phyloP scores from a whole-genome alignment of 176 grass and related monocot genomes.

The Typha latifolia region DNA sequence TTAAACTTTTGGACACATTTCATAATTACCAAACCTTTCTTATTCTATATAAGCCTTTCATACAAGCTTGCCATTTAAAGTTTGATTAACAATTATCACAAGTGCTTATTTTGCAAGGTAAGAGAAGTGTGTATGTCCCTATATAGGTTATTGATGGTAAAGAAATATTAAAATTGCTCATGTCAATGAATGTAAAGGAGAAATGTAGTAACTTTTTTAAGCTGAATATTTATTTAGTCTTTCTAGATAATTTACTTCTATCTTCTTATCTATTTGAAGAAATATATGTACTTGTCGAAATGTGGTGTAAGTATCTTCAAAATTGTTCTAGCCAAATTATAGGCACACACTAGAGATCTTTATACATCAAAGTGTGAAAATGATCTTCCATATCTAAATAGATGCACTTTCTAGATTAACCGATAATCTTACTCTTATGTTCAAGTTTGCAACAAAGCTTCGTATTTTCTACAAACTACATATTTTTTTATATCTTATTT shows the following conservation, averaged over 20 bases:
- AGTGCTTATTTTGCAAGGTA: neutral
- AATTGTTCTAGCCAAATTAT: conserved; percentile 68
- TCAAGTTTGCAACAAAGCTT: conserved; percentile 70
- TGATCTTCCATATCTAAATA: neutral
- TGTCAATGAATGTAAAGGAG: conserved; percentile 59
- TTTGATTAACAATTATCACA: no score
- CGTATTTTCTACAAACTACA: conserved; percentile 50
- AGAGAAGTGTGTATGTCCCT: neutral
- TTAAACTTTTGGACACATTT: no score
- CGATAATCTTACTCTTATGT: neutral
- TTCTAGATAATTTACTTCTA: conserved; percentile 68
- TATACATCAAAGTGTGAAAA: conserved; percentile 55
- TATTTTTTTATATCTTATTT: no score
- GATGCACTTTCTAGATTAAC: neutral
- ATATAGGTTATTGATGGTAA: no score
- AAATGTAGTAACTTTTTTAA: conserved; percentile 59
- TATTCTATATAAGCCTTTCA: no score
- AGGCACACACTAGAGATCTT: conserved; percentile 61
- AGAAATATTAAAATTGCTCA: conserved; percentile 47
- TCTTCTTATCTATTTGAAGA: neutral
- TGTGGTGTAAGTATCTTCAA: conserved; percentile 55
- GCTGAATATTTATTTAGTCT: conserved; percentile 44
- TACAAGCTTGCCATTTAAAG: no score
- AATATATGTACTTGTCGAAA: conserved; percentile 25
- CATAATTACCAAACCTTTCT: no score